Conservation (phyloP, 2,329 filamentous ascomycete species). For the Fusarium foetens region DNA sequence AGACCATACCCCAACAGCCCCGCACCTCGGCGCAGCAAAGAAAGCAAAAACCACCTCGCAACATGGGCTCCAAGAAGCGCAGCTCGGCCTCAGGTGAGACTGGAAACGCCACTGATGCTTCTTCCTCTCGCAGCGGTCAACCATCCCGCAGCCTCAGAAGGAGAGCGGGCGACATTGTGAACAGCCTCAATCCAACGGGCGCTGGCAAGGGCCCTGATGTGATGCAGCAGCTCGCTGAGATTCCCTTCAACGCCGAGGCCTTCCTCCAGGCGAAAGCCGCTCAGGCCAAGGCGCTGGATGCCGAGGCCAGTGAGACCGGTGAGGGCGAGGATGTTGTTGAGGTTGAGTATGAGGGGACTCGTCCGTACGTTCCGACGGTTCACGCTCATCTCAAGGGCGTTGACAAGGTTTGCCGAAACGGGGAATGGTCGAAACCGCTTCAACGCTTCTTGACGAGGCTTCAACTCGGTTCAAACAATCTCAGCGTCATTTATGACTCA, state of each 20-base stretch:
- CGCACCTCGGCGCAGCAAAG: slow-evolving; percentile 22
- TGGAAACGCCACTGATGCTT: background rate
- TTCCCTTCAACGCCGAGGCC: slow-evolving; percentile 25
- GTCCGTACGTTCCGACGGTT: slow-evolving; percentile 13
- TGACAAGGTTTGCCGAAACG: slow-evolving; percentile 21
- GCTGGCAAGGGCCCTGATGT: slow-evolving; percentile 2
- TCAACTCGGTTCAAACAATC: slow-evolving; percentile 15
- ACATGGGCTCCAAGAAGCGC: slow-evolving; percentile 11
- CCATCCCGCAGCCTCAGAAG: background rate
- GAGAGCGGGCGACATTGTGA: background rate
- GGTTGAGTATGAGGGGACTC: background rate
- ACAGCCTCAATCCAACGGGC: slow-evolving; percentile 3
- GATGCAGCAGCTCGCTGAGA: slow-evolving; percentile 21
- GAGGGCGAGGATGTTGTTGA: slow-evolving; percentile 17
- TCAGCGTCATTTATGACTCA: slow-evolving; percentile 30
- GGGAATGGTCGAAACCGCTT: slow-evolving; percentile 30
- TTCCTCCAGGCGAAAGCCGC: slow-evolving; percentile 19
- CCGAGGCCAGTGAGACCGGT: slow-evolving; percentile 19
- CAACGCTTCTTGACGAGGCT: slow-evolving; percentile 24
- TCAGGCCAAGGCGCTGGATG: slow-evolving; percentile 9
- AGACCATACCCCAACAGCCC: slow-evolving; percentile 12
- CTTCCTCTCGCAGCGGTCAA: background rate
- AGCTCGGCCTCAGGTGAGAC: slow-evolving; percentile 5
- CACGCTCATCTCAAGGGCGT: slow-evolving; percentile 25
- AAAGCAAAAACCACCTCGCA: slow-evolving; percentile 18